phyloP scores from a whole-genome alignment of 257 asterid genomes.

The Petunia axillaris region DNA sequence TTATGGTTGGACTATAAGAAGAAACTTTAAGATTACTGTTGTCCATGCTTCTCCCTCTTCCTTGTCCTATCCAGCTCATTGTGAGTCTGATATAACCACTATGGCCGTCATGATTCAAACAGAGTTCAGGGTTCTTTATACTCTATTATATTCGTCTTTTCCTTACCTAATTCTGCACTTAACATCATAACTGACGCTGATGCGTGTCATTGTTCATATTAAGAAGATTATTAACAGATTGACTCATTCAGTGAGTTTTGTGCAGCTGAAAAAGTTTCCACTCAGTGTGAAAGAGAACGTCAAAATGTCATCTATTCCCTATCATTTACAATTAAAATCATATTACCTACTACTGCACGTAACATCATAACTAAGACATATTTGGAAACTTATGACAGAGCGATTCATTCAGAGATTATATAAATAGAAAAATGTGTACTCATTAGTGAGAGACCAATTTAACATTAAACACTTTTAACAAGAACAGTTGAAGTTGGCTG shows the following conservation, averaged over 20 bases:
- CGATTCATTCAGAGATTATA: conserved; percentile 3
- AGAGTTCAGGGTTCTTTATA: conserved; percentile 14
- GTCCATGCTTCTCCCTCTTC: conserved; percentile 21
- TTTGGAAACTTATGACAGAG: conserved; percentile 2
- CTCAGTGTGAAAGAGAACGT: no score
- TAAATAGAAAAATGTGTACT: background rate
- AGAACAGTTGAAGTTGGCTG: background rate
- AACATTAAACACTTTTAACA: background rate
- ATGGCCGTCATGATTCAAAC: background rate
- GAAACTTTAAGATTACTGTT: background rate
- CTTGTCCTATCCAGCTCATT: background rate
- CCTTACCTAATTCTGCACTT: conserved; percentile 11
- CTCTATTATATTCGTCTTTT: background rate
- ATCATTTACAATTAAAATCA: no score
- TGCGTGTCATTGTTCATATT: background rate
- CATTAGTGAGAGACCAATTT: conserved; percentile 20
- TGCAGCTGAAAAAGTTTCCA: no score
- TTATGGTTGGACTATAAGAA: conserved; percentile 10
- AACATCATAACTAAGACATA: conserved; percentile 10
- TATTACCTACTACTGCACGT: conserved; percentile 10
- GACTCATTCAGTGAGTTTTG: background rate
- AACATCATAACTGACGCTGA: conserved; percentile 10
- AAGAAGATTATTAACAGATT: background rate
- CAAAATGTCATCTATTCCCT: no score
- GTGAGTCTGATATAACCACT: background rate